Conservation (phyloP, 2,329 filamentous ascomycete genomes). For the Chaetomium olivaceum region DNA sequence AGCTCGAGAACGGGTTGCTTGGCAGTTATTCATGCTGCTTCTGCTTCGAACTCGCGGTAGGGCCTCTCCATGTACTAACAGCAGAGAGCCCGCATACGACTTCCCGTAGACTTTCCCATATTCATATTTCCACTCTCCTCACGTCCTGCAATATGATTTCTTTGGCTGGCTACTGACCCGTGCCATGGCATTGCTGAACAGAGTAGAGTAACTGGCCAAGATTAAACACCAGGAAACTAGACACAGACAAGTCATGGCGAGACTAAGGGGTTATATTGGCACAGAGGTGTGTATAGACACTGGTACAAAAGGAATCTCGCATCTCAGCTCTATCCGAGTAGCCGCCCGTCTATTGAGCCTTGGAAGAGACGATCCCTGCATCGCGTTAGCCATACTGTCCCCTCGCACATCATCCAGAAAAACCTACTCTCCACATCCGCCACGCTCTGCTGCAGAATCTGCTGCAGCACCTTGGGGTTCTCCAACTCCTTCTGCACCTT, state of each 20-base stretch:
- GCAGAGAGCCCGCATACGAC: background rate
- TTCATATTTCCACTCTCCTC: background rate
- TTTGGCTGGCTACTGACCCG: background rate
- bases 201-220: background rate
- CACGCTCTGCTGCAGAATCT: slow-evolving; percentile 97
- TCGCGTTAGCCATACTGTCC: slow-evolving; percentile 40
- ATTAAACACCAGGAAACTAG: background rate
- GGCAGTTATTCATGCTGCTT: background rate
- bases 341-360: slow-evolving; percentile 61
- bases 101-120: background rate
- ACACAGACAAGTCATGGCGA: background rate
- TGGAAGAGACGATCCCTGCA: slow-evolving; percentile 62
- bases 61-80: background rate
- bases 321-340: slow-evolving; percentile 29
- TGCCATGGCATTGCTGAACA: background rate
- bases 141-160: background rate
- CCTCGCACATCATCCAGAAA: background rate
- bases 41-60: background rate
- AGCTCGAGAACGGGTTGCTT: background rate
- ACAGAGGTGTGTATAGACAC: slow-evolving; percentile 61
- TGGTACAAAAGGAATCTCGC: slow-evolving; percentile 54
- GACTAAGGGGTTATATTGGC: slow-evolving; percentile 45
- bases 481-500: slow-evolving; percentile 99
- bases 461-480: slow-evolving; percentile 95
- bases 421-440: slow-evolving; percentile 87